Evolutionary conservation across 805 yeast species (phyloP), one percentile per base, ranked within the genome.

Genomic region (Ogataea parapolymorpha): DNA sequence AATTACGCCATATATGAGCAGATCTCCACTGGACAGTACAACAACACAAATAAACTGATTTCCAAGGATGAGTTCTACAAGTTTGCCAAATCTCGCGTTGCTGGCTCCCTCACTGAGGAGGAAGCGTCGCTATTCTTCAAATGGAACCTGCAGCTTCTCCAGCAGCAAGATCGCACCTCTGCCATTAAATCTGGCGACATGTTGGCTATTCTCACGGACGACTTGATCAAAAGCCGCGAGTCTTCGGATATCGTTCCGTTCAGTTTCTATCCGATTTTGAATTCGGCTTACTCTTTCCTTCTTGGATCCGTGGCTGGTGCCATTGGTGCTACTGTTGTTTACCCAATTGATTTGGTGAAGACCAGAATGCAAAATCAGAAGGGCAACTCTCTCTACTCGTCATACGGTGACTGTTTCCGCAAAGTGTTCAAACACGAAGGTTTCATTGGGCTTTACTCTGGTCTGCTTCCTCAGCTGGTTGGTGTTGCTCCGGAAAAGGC

Each of bases 401-500:
- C 85, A 56, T 89, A 96, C 7, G 46, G 81, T 17, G 97, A 91
- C 61, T 93, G 98, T 66, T 82, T 90, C 62, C 66, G 72, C 32
- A 88, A 89, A 58, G 88, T 90, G 32, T 47, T 90, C 16, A 65
- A 70, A 31, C 72, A 74, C 46, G 98, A 91, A 67, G 97, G 97
- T 37, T 56, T 84, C 35, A 68, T 72, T 53, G 98, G 98, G 7
- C 74, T 91, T 43, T 91, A 91, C 65, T 83, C 95, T 5, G 99
- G 99, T 40, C 71, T 91, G 37, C 85, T 87, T 8, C 97, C 98
- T 13, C 98, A 93, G 66, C 71, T 91, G 56, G 79, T 93, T 35
- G 99, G 99, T 51, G 98, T 91, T 37, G 98, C 98, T 0, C 99
- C 99, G 2, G 99, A 91, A 63, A 91, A 91, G 70, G 98, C 98